Base-by-base conservation (phyloP, 805 yeast species). In the Wickerhamiella sergipiensis region DNA sequence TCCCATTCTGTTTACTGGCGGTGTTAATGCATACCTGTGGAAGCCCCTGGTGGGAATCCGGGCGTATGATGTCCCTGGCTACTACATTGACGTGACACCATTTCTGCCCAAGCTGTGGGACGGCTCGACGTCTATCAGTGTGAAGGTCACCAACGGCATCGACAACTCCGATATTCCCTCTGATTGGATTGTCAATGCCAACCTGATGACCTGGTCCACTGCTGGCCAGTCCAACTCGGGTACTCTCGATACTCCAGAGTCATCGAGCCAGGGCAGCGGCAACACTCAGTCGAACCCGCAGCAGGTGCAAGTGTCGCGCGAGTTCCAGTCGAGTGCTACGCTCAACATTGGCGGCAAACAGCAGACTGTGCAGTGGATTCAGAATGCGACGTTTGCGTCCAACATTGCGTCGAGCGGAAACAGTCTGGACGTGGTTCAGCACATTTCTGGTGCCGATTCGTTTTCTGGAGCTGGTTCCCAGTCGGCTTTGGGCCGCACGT, bases 11-110 rank as follows among this genome's bases (percentile, higher is more conserved):
- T 87, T 73, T 67, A 79, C 95, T 1, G 95, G 95, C 6, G 95
- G 95, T 1, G 67, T 80, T 33, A 76, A 88, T 1, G 95, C 95
- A 1, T 72, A 81, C 3, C 67, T 86, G 46, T 87, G 95, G 95
- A 72, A 75, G 47, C 86, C 94, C 3, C 77, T 84, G 54, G 95
- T 86, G 6, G 80, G 85, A 2, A 72, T 76, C 18, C 75, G 79
- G 52, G 81, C 95, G 0, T 85, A 80, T 66, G 94, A 87, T 62
- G 68, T 86, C 29, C 79, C 78, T 17, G 74, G 82, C n/a, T 70
- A 82, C 56, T 81, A 79, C 51, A 62, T 87, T 45, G 95, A 87
- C 55, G 59, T 87, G 46, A 76, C 90, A 10, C 78, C 84, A 0
- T 71, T 80, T 54, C 66, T 86, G 52, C 92, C 95, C 2, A 62